Evolutionary conservation across 768 basidiomycete genomes (phyloP).

Genomic region (Sarcomyxa edulis): DNA sequence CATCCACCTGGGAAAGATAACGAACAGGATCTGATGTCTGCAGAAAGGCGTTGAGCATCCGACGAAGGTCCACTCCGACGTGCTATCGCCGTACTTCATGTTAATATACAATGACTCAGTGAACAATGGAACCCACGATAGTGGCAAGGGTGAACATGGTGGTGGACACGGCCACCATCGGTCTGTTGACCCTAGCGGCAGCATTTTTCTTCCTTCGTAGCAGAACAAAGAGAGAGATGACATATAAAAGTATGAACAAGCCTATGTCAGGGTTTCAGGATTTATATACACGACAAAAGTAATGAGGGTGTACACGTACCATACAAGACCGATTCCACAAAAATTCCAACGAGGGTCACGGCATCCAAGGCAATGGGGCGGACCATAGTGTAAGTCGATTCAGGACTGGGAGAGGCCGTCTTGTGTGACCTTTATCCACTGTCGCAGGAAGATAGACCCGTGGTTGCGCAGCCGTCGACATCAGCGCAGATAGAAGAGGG

Average conservation of each 20-base stretch:
- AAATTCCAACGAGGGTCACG: constrained; percentile 3
- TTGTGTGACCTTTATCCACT: too few relatives aligned
- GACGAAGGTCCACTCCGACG: constrained; percentile 26
- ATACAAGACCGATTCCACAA: constrained; percentile 1
- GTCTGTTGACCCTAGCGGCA: constrained; percentile 20
- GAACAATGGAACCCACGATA: constrained; percentile 15
- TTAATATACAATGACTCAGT: not conserved
- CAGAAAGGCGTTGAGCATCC: constrained; percentile 32
- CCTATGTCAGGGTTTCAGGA: constrained; percentile 11
- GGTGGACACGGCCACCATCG: constrained; percentile 25
- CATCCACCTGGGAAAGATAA: constrained; percentile 26
- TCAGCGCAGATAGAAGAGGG: too few relatives aligned
- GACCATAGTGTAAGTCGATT: too few relatives aligned
- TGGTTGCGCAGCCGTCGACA: too few relatives aligned
- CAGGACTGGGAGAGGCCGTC: too few relatives aligned
- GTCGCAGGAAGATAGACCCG: too few relatives aligned
- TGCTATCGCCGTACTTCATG: constrained; percentile 21
- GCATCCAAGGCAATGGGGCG: too few relatives aligned
- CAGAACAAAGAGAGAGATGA: constrained; percentile 24
- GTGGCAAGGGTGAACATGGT: constrained; percentile 27
- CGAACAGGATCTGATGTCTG: constrained; percentile 26
- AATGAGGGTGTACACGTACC: not conserved
- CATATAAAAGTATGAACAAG: constrained; percentile 22
- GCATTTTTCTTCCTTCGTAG: constrained; percentile 17
- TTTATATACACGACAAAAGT: not conserved